Evolutionary conservation across 345 rosid species (phyloP).

Genomic region (Alliaria petiolata): DNA sequence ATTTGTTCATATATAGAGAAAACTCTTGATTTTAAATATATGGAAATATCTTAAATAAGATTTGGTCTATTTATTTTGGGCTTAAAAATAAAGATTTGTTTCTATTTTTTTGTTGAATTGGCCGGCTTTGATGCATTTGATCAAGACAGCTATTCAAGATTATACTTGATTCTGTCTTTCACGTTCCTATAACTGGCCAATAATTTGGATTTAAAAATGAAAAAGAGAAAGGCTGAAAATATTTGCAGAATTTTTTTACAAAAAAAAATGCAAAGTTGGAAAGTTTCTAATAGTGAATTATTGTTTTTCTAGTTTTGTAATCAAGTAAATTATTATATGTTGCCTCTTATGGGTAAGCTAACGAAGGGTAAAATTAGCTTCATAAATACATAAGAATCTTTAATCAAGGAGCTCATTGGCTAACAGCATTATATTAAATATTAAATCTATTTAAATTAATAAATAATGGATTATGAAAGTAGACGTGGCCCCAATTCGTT

Average conservation of each 20-base stretch:
- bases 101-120: constrained; percentile 1
- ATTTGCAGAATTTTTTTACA: background rate
- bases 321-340: constrained; percentile 4
- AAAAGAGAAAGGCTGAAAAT: background rate
- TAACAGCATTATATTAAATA: background rate
- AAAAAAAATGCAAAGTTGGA: no score
- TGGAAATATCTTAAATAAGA: background rate
- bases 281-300: background rate
- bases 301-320: background rate
- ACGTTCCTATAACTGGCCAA: constrained; percentile 17
- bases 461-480: background rate
- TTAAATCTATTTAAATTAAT: background rate
- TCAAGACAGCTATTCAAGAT: constrained; percentile 23
- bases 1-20: constrained; percentile 10
- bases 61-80: background rate
- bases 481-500: constrained; percentile 17
- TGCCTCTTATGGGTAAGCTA: background rate
- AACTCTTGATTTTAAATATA: background rate
- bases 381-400: background rate
- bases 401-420: background rate
- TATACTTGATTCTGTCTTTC: constrained; percentile 17
- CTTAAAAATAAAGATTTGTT: constrained; percentile 13
- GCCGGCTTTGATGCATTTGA: constrained; percentile 23
- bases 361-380: background rate
- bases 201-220: background rate